These are phyloP conservation scores for Herpetospermum pedunculosum DNA, from an alignment of 306 rosid genomes.

Conservation along the genomic window DNA sequence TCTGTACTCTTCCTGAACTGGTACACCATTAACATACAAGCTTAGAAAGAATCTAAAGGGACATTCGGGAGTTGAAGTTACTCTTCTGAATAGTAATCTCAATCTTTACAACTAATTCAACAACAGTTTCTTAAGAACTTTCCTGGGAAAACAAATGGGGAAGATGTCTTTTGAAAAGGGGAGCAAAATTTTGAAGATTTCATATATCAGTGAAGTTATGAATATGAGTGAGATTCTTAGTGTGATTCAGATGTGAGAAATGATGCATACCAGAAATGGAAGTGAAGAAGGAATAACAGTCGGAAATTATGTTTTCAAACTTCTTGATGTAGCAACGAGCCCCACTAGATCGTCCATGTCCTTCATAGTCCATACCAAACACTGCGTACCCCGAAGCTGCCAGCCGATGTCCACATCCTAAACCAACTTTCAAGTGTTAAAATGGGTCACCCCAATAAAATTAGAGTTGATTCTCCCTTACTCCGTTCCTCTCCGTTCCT, in stretches of 20 bases:
- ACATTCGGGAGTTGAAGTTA: background rate
- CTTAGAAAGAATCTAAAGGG: background rate
- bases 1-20: slow-evolving; percentile 42
- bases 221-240: background rate
- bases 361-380: slow-evolving; percentile 71
- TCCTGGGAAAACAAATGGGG: no score
- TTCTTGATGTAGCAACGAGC: slow-evolving; percentile 62
- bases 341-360: slow-evolving; percentile 76
- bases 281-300: slow-evolving; percentile 46
- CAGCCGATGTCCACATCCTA: slow-evolving; percentile 53
- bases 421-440: background rate
- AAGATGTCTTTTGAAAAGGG: no score
- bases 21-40: background rate
- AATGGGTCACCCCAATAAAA: background rate
- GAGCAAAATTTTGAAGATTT: no score
- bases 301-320: slow-evolving; percentile 52
- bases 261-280: slow-evolving; percentile 40
- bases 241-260: background rate
- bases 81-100: no score
- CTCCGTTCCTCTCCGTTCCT: no score
- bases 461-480: background rate
- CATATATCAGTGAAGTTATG: background rate
- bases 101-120: no score
- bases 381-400: slow-evolving; percentile 60
- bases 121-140: no score